phyloP scores from a whole-genome alignment of 495 filamentous ascomycete genomes.

The Parathielavia appendiculata region DNA sequence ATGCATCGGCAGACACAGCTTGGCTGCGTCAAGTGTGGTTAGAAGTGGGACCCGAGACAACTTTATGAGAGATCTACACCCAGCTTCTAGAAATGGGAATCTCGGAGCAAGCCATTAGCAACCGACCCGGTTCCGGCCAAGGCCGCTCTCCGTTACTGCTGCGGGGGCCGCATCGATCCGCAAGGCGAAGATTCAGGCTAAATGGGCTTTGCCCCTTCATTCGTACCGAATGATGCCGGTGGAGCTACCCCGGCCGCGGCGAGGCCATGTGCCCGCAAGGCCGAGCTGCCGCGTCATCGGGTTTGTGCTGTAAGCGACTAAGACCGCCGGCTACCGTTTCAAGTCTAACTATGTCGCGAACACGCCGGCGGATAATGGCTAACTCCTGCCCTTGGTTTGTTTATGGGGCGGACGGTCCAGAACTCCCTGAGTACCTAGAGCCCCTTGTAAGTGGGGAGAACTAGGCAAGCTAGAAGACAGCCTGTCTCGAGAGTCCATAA shows the following conservation, averaged over 20 bases:
- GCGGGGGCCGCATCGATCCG: not conserved
- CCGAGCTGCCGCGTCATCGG: not conserved
- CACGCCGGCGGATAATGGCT: no score
- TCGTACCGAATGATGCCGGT: not conserved
- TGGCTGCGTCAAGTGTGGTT: not conserved
- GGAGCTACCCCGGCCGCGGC: conserved; percentile 8
- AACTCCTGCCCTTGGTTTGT: no score
- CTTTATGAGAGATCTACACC: not conserved
- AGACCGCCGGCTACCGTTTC: no score
- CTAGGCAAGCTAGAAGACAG: not conserved
- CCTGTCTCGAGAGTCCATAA: not conserved
- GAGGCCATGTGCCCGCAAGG: not conserved
- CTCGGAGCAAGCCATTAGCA: conserved; percentile 3
- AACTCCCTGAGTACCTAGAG: not conserved
- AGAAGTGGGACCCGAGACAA: no score
- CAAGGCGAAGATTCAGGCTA: conserved; percentile 5
- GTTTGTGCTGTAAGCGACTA: not conserved
- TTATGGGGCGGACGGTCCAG: no score
- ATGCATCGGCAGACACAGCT: conserved; percentile 4
- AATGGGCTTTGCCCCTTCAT: conserved; percentile 2
- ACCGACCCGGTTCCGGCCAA: conserved; percentile 5
- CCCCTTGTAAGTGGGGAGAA: no score
- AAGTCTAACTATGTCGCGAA: no score
- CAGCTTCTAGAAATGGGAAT: conserved; percentile 11
- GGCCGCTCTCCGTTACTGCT: not conserved